Evolutionary conservation across 768 basidiomycete species (phyloP), one percentile per base, ranked within the genome.

Genomic region (Mrakia hoshinonis): DNA sequence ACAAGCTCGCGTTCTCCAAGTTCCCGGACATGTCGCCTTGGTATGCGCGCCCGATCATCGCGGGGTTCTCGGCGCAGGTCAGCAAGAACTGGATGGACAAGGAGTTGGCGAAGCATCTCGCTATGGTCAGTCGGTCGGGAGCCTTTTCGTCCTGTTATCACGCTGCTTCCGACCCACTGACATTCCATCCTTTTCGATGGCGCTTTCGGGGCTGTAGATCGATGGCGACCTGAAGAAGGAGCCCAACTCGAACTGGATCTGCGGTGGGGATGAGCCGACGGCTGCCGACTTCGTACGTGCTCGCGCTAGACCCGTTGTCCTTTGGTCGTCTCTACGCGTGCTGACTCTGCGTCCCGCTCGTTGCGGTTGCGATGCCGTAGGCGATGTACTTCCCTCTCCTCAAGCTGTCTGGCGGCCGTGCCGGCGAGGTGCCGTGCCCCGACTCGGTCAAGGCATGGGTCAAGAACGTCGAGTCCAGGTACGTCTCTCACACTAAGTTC

Each of bases 1-100:
- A 67, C 65, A 72, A 72, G 49, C 70, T 72, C 46, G 70, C 60
- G 43, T 72, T 72, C 46, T 67, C 64, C n/a, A 72, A 72, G 65
- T 72, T 72, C 52, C 70, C 70, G 4, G 39, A 55, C 18, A 67
- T 72, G 64, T 36, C 52, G 9, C 70, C 70, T 18, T 72, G 70
- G 70, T 72, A 67, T 46, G 55, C 60, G 36, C 70, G 70, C 15
- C 70, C 70, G 13, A 58, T 72, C 47, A 67, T 72, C 65, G 22
- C 18, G 10, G 64, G 63, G 9, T 72, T 72, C 65, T 64, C 70
- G 13, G 38, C 46, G 29, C 52, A 65, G 36, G 48, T 72, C 34
- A 43, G 49, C 63, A 49, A 66, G 70, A 72, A 48, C 43, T 72
- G 70, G 70, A 36, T 72, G 11, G 65, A 72, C 55, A 67, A 62